Evolutionary conservation across 768 basidiomycete genomes (phyloP).

Genomic region (Lactifluus hygrophoroides): DNA sequence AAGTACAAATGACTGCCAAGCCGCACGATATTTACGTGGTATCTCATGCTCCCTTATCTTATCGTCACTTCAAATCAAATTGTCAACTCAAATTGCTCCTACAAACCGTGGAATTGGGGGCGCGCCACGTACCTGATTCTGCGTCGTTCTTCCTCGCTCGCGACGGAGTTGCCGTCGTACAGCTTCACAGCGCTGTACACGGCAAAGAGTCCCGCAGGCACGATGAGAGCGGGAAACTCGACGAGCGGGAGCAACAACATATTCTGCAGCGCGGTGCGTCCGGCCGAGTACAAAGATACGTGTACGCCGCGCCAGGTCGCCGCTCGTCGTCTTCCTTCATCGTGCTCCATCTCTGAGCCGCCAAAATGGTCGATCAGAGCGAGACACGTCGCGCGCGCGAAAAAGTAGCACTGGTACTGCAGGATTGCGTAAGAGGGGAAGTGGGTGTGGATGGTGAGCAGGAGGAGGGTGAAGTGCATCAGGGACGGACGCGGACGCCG

Average conservation of each 20-base stretch:
- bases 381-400: slow-evolving; percentile 16
- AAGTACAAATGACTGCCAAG: slow-evolving; percentile 9
- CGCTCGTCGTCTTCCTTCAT: slow-evolving; percentile 2
- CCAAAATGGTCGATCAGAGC: slow-evolving; percentile 9
- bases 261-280: slow-evolving; percentile 16
- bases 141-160: slow-evolving; percentile 6
- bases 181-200: slow-evolving; percentile 15
- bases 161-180: slow-evolving; percentile 17
- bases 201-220: slow-evolving; percentile 20
- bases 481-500: slow-evolving; percentile 8
- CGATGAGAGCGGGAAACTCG: slow-evolving; percentile 15
- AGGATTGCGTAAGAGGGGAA: slow-evolving; percentile 20
- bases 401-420: slow-evolving; percentile 20
- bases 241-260: slow-evolving; percentile 18
- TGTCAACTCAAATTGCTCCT: not conserved
- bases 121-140: slow-evolving; percentile 13
- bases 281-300: slow-evolving; percentile 17
- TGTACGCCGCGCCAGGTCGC: slow-evolving; percentile 21
- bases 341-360: slow-evolving; percentile 8
- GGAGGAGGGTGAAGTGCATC: slow-evolving; percentile 17
- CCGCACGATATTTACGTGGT: slow-evolving; percentile 9
- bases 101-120: not conserved
- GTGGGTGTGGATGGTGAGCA: slow-evolving; percentile 14
- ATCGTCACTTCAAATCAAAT: slow-evolving; percentile 9
- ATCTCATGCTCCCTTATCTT: slow-evolving; percentile 16